Evolutionary conservation across 495 filamentous ascomycete genomes (phyloP), one percentile per base, ranked within the genome.

Genomic region (Xylaria curta): DNA sequence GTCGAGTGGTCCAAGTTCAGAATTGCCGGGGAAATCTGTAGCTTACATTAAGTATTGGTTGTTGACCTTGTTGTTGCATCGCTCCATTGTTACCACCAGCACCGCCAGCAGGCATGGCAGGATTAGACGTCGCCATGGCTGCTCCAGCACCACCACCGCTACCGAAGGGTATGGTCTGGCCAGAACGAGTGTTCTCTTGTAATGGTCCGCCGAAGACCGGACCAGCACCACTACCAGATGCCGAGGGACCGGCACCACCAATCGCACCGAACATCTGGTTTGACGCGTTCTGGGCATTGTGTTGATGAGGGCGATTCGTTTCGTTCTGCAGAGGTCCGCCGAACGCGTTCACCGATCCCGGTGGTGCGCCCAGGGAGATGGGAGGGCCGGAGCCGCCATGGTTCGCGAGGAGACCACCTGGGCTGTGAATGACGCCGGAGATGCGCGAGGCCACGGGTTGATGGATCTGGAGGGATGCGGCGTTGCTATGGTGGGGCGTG

Each of bases 11-110:
- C 1, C 13, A 15, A 38, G 38, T 46, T 1, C 15, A 36, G 2
- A 8, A 1, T 31, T 19, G 10, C 12, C 4, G 26, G 19, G 21
- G 31, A 15, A 21, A 15, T 53, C 19, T 7, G 9, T 6, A 62
- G 46, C 68, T 87, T 82, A 94, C 92, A 82, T 98, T 98, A 36
- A 98, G 81, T 72, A 98, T 98, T 19, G 95, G 95, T 79, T 98
- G 94, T 79, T 98, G 95, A n/a, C 93, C 94, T 80, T 94, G 92
- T 80, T 94, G 92, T 13, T 89, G 87, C 70, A 91, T 88, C 21
- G 61, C 63, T n/a, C 63, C 63, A 47, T 67, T 72, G 15, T 28
- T 67, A n/a, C 79, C 79, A 33, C 76, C 76, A 0, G 82, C 79
- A 7, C 63, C 31, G 28, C 78, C 80, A 67, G 76, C 60, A 64